A percentile compares a stretch with the other conserved stretches of the same genome.
phyloP scores from a whole-genome alignment of 2,329 filamentous ascomycete species.

The Colletotrichum horii region DNA sequence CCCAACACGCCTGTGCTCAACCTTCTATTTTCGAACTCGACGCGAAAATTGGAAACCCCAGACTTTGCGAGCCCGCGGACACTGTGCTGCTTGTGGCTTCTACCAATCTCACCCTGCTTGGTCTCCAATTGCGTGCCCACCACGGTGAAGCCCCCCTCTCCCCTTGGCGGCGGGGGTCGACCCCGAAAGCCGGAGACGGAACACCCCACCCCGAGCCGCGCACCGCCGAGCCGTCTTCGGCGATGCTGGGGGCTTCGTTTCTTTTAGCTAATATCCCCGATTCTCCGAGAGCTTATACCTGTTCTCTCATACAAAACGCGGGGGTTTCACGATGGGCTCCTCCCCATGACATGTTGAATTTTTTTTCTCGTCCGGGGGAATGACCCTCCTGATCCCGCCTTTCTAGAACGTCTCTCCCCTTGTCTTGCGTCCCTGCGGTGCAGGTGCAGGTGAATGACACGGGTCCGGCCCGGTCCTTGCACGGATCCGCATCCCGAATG shows the following conservation, averaged over 20 bases:
- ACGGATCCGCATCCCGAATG: neutral
- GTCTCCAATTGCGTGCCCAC: neutral
- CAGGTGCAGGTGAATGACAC: neutral
- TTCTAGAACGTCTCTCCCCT: neutral
- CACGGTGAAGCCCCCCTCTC: neutral
- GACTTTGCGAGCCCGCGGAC: neutral
- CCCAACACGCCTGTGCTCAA: neutral
- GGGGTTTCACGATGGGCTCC: neutral
- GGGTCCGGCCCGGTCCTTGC: neutral
- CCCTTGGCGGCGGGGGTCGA: neutral
- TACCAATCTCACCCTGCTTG: no score
- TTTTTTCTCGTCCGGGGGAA: neutral
- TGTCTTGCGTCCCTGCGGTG: neutral
- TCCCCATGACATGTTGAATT: neutral
- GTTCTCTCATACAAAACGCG: neutral
- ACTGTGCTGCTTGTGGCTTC: no score
- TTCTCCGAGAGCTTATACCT: neutral
- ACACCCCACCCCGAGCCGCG: conserved; percentile 11
- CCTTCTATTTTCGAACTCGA: neutral
- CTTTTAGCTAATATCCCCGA: conserved; percentile 14
- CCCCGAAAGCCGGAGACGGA: conserved; percentile 18
- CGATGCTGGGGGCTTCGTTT: neutral
- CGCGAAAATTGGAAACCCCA: neutral
- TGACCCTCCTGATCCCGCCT: neutral
- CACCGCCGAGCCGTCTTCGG: conserved; percentile 18